Percentiles rank a stretch among this genome's conserved stretches.
phyloP scores from a whole-genome alignment of 352 stramenopile species.

The Pythium phragmiticola region DNA sequence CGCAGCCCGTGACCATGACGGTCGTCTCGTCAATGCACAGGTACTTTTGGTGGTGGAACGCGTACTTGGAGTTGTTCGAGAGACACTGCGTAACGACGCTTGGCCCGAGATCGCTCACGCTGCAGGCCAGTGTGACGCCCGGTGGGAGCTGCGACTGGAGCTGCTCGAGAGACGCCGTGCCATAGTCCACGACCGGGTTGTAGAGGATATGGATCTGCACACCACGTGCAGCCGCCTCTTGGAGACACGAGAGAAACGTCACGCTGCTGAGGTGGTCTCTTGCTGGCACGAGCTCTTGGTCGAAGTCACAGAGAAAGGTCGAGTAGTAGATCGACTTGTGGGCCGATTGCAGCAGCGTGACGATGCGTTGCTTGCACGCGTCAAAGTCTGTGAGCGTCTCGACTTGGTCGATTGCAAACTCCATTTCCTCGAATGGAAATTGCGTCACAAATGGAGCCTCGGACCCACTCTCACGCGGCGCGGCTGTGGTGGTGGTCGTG shows the following conservation, averaged over 20 bases:
- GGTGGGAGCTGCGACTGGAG: conserved; percentile 45
- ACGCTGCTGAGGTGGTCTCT: conserved; percentile 26
- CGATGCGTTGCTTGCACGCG: conserved; percentile 61
- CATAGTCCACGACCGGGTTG: conserved; percentile 74
- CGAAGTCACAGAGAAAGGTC: conserved; percentile 81
- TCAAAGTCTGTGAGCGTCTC: conserved; percentile 56
- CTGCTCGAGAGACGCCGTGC: conserved; percentile 52
- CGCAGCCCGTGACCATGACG: conserved; percentile 77
- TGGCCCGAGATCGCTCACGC: conserved; percentile 68
- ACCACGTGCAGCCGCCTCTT: conserved; percentile 53
- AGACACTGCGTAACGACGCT: conserved; percentile 34
- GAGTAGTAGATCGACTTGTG: conserved; percentile 72
- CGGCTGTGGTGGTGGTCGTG: neutral
- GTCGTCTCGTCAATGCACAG: conserved; percentile 57
- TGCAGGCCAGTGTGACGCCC: conserved; percentile 52
- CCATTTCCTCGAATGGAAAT: conserved; percentile 67
- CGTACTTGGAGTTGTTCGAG: conserved; percentile 83
- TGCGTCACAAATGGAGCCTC: conserved; percentile 17
- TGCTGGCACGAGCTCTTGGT: conserved; percentile 35
- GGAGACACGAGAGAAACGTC: conserved; percentile 65
- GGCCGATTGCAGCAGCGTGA: conserved; percentile 52
- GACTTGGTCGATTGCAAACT: conserved; percentile 44
- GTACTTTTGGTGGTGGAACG: conserved; percentile 85
- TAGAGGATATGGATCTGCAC: conserved; percentile 73
- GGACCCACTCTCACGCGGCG: neutral